These are phyloP conservation scores for Yarrowia porcina DNA, from an alignment of 805 yeast genomes.

Conservation along the genomic window DNA sequence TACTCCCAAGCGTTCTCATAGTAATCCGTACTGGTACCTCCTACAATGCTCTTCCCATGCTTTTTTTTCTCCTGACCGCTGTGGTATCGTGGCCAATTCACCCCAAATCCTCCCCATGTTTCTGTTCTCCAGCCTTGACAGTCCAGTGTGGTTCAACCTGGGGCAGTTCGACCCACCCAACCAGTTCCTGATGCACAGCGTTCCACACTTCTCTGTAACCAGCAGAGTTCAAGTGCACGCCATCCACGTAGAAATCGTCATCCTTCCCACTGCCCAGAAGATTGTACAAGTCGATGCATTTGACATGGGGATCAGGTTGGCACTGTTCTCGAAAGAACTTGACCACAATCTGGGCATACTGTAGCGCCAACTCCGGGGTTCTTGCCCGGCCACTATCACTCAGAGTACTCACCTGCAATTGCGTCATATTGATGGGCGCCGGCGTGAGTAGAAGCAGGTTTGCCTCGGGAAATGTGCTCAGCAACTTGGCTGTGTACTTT, in stretches of 20 bases:
- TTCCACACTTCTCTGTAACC: slow-evolving; percentile 22
- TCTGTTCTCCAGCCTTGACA: not conserved
- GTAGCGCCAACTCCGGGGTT: not conserved
- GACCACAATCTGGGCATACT: slow-evolving; percentile 11
- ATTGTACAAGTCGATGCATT: not conserved
- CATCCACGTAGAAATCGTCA: not conserved
- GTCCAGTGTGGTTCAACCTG: slow-evolving; percentile 18
- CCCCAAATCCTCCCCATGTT: not conserved
- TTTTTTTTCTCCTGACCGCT: not conserved
- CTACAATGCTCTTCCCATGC: no score
- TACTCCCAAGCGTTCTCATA: no score
- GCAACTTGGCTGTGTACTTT: slow-evolving; percentile 2
- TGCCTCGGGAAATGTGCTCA: slow-evolving; percentile 4
- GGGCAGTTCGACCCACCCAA: slow-evolving; percentile 9
- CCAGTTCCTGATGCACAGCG: slow-evolving; percentile 1
- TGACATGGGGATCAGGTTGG: slow-evolving; percentile 12
- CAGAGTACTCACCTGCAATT: not conserved
- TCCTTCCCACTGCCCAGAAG: not conserved
- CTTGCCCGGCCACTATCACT: slow-evolving; percentile 8
- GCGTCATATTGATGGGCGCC: not conserved
- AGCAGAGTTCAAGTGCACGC: not conserved
- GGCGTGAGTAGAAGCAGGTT: slow-evolving; percentile 13
- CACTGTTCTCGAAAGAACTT: not conserved
- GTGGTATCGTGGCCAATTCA: no score
- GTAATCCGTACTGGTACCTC: no score